Conservation (phyloP, 176 grass and related monocot species). For the Musa acuminata region DNA sequence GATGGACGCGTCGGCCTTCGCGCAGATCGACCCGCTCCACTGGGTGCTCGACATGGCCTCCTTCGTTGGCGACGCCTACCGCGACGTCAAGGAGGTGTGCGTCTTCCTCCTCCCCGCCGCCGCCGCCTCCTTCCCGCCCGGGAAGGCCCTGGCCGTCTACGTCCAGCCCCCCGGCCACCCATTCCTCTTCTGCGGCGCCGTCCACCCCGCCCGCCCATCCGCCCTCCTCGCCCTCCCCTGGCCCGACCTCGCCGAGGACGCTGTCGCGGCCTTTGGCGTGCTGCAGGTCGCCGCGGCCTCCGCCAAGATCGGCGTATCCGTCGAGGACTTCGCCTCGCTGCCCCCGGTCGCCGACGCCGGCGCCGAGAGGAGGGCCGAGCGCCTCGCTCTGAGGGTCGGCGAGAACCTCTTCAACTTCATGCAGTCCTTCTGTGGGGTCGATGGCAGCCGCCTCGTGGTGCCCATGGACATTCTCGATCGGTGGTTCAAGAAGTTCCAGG, state of each 20-base stretch:
- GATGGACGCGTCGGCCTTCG: conserved; percentile 57
- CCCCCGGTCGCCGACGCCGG: conserved; percentile 42
- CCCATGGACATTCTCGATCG: conserved; percentile 80
- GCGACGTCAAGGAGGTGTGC: conserved; percentile 39
- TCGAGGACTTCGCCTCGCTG: conserved; percentile 67
- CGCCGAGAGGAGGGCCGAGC: conserved; percentile 59
- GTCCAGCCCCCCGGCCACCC: conserved; percentile 55
- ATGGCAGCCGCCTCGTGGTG: conserved; percentile 74
- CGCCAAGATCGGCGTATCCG: conserved; percentile 69
- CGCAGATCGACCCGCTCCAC: conserved; percentile 63
- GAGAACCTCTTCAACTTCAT: conserved; percentile 99
- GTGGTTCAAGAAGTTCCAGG: conserved; percentile 98
- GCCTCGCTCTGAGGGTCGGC: conserved; percentile 64
- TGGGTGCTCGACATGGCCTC: conserved; percentile 69
- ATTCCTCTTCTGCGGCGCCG: conserved; percentile 68
- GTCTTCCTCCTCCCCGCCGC: conserved; percentile 59
- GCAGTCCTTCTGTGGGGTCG: conserved; percentile 86
- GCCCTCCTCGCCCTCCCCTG: conserved; percentile 58
- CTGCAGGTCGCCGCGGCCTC: conserved; percentile 3
- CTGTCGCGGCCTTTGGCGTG: conserved; percentile 1
- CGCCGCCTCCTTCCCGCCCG: conserved; percentile 51
- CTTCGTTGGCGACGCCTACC: conserved; percentile 30
- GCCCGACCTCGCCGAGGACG: conserved; percentile 45
- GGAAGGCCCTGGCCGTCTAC: conserved; percentile 68
- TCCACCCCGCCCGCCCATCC: conserved; percentile 55